Percentiles rank a stretch among this genome's conserved stretches.
Conservation (phyloP, 2,329 filamentous ascomycete species). For the Phoma sp. region DNA sequence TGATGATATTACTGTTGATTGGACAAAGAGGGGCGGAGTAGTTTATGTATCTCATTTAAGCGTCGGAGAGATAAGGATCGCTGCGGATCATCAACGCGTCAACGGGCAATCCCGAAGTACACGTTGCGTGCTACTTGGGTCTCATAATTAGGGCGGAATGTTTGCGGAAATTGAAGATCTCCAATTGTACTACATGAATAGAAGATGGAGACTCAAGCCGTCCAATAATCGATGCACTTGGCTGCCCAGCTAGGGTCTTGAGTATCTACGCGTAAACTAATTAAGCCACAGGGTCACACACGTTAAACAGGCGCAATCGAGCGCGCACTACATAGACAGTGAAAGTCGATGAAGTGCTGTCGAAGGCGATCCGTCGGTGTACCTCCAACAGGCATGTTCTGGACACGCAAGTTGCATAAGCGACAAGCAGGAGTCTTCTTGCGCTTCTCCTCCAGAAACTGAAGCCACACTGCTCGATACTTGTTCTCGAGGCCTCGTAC, state of each 20-base stretch:
- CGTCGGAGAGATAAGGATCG: conserved; percentile 11
- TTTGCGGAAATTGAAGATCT: background rate
- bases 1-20: conserved; percentile 8
- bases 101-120: conserved; percentile 15
- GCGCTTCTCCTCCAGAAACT: conserved; percentile 8
- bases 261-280: background rate
- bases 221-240: background rate
- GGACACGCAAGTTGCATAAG: conserved; percentile 10
- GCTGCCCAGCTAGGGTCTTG: background rate
- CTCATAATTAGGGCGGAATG: background rate
- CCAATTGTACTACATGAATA: background rate
- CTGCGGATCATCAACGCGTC: conserved; percentile 8
- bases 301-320: background rate
- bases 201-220: background rate
- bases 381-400: conserved; percentile 6
- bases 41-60: conserved; percentile 2
- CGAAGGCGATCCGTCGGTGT: conserved; percentile 7
- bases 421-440: conserved; percentile 14
- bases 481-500: conserved; percentile 10
- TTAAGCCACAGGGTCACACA: background rate
- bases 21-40: background rate
- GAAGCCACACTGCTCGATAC: conserved; percentile 8
- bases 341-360: conserved; percentile 9
- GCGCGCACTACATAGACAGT: conserved; percentile 2
- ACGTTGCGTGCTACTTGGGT: conserved; percentile 9